Conservation (phyloP, 345 rosid genomes). For the Hibiscus trionum region DNA sequence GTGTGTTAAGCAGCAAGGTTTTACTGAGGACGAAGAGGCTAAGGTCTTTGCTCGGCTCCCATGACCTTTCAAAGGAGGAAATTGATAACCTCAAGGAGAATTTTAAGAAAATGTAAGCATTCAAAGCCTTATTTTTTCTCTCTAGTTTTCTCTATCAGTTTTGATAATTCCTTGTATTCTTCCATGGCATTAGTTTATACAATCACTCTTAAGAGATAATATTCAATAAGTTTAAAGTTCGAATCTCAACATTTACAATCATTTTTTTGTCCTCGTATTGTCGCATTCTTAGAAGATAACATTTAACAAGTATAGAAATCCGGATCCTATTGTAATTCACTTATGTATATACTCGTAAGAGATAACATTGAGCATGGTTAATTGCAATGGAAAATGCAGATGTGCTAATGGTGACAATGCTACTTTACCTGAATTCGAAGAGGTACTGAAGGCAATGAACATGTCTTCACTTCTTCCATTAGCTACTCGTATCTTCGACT, state of each 20-base stretch:
- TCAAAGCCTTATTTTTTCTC: neutral
- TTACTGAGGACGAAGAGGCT: constrained; percentile 52
- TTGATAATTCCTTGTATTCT: no score
- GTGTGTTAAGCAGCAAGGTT: constrained; percentile 50
- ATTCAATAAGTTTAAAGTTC: neutral
- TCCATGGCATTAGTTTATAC: neutral
- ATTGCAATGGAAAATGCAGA: constrained; percentile 18
- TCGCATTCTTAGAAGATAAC: neutral
- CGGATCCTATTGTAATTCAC: neutral
- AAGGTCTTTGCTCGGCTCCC: constrained; percentile 41
- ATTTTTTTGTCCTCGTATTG: no score
- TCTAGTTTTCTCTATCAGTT: no score
- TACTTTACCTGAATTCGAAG: constrained; percentile 47
- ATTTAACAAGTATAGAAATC: neutral
- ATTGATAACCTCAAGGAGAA: constrained; percentile 40
- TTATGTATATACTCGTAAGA: neutral
- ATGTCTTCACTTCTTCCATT: constrained; percentile 52
- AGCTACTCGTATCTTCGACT: constrained; percentile 51
- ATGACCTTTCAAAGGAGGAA: constrained; percentile 47
- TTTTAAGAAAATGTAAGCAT: constrained; percentile 42
- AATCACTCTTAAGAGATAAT: neutral
- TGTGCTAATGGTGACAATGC: constrained; percentile 64
- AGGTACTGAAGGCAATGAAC: constrained; percentile 58
- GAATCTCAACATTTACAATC: neutral
- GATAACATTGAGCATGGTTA: neutral